A percentile compares a stretch with the other conserved stretches of the same genome.
These are phyloP conservation scores for Tetrapisispora namnaoensis DNA, from an alignment of 805 yeast species.

Conservation along the genomic window DNA sequence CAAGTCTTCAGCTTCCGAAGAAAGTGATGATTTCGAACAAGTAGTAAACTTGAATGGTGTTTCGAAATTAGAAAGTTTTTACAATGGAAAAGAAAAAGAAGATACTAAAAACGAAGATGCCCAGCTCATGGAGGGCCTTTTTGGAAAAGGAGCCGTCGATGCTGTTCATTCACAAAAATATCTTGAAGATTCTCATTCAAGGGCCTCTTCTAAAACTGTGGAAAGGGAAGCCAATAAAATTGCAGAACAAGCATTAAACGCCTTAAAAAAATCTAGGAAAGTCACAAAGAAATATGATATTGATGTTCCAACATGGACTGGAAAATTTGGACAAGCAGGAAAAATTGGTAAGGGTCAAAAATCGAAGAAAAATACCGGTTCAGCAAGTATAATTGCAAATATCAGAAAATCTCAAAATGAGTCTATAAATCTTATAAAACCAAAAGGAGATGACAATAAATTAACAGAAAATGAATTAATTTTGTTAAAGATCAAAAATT, in stretches of 20 bases:
- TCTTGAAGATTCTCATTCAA: slow-evolving; percentile 43
- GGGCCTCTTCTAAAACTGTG: slow-evolving; percentile 28
- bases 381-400: slow-evolving; percentile 20
- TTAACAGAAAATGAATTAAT: not conserved
- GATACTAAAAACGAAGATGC: slow-evolving; percentile 40
- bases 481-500: slow-evolving; percentile 29
- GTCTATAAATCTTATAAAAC: slow-evolving; percentile 4
- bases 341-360: slow-evolving; percentile 29
- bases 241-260: slow-evolving; percentile 44
- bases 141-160: slow-evolving; percentile 59
- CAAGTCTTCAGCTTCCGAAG: slow-evolving; percentile 28
- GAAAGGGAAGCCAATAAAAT: slow-evolving; percentile 54
- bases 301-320: slow-evolving; percentile 96
- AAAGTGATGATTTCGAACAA: slow-evolving; percentile 56
- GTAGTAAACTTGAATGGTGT: slow-evolving; percentile 65
- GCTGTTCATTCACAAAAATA: slow-evolving; percentile 73
- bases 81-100: slow-evolving; percentile 39
- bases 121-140: slow-evolving; percentile 63
- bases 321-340: slow-evolving; percentile 82
- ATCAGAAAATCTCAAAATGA: slow-evolving; percentile 11
- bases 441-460: not conserved
- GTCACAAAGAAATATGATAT: slow-evolving; percentile 36
- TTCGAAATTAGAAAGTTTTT: slow-evolving; percentile 56
- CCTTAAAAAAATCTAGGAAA: slow-evolving; percentile 46
- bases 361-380: slow-evolving; percentile 8